Evolutionary conservation across 345 rosid species (phyloP), one percentile per base, ranked within the genome.

Genomic region (Brassica incana): DNA sequence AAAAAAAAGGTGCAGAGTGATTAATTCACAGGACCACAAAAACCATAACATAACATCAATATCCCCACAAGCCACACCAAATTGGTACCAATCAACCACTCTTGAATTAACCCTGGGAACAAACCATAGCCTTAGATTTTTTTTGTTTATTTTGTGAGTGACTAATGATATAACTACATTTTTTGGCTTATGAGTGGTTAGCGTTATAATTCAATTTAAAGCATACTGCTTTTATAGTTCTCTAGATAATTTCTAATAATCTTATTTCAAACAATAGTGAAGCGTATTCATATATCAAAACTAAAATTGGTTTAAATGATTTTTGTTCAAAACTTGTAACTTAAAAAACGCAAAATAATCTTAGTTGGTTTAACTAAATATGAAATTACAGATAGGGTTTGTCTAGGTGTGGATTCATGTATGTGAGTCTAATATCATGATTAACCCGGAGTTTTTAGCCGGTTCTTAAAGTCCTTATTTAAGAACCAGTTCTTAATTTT

Each of bases 1-100:
- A 20, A 6, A 12, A 12, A 16, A 71, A 78, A 65, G 27, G n/a
- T 78, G 36, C 52, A 56, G 32, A 65, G 68, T 72, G 77, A 40
- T 72, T 40, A 78, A 78, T 78, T 78, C 50, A 38, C 8, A 78
- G 81, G 81, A 78, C 81, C 81, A 78, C 81, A 78, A 30, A 66
- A 66, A 36, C 70, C 70, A 66, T 78, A 54, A 59, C 77, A 43
- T 59, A 65, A 40, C 62, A 72, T 72, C 77, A 72, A 38, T 5
- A 71, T 27, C 77, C 81, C 81, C 62, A 69, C 61, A 69, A 7
- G 0, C 43, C 25, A n/a, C 62, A 66, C 68, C 73, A 78, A 60
- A 56, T 78, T 20, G 25, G 72, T 71, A 25, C 16, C 72, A 78
- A 72, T 78, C 81, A 78, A 43, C 66, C 73, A 65, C 72, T 78